Evolutionary conservation across 140 eudicot genomes (phyloP).

Genomic region (Anethum foeniculum): DNA sequence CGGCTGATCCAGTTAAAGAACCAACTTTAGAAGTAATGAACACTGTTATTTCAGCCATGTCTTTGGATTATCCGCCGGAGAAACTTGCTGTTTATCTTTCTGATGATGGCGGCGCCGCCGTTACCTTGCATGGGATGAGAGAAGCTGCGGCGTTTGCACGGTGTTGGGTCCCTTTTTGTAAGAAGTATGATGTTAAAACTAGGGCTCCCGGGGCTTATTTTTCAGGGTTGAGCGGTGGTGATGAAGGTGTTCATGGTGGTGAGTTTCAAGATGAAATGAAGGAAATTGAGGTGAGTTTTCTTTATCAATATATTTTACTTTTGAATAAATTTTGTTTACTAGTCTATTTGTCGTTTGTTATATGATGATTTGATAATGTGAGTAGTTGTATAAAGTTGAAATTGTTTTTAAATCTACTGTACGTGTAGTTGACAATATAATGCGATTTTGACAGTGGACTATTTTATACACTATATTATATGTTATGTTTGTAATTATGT

Average conservation of each 20-base stretch:
- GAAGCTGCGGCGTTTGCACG: constrained; percentile 26
- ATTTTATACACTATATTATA: too few species aligned
- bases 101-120: constrained; percentile 30
- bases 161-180: constrained; percentile 39
- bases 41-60: constrained; percentile 36
- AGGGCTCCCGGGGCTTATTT: constrained; percentile 37
- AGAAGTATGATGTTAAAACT: constrained; percentile 12
- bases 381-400: too few species aligned
- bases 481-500: too few species aligned
- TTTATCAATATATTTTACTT: not conserved
- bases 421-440: too few species aligned
- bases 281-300: not conserved
- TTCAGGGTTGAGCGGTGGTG: not conserved
- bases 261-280: constrained; percentile 7
- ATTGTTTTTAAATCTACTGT: too few species aligned
- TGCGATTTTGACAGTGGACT: too few species aligned
- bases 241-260: not conserved
- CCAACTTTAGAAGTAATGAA: constrained; percentile 38
- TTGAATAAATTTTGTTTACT: too few species aligned
- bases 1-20: constrained; percentile 34
- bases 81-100: constrained; percentile 25
- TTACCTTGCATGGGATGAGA: constrained; percentile 22
- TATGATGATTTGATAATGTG: not conserved
- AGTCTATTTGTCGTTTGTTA: not conserved
- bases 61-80: constrained; percentile 31